These are phyloP conservation scores for Cenococcum geophilum DNA, from an alignment of 495 filamentous ascomycete genomes.

Conservation along the genomic window DNA sequence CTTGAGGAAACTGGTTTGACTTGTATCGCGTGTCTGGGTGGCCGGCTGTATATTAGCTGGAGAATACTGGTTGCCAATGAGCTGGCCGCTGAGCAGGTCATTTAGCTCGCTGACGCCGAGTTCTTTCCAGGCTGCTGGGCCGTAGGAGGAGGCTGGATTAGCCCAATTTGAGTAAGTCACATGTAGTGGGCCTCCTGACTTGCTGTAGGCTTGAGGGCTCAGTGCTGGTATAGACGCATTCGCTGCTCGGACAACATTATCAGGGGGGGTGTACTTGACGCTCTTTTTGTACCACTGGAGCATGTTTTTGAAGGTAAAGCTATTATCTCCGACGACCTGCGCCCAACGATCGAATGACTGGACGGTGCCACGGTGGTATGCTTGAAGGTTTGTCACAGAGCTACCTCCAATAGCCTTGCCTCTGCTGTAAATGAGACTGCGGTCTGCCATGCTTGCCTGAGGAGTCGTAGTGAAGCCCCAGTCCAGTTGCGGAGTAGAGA, in stretches of 20 bases:
- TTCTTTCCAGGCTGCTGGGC: background rate
- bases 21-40: background rate
- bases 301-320: background rate
- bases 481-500: background rate
- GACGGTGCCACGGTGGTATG: background rate
- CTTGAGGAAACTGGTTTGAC: background rate
- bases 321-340: background rate
- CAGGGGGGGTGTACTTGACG: background rate
- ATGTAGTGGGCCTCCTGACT: background rate
- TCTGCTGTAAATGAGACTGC: too few species aligned
- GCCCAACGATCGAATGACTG: background rate
- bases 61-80: background rate
- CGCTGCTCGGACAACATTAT: background rate
- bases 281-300: constrained; percentile 3
- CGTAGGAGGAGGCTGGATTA: background rate
- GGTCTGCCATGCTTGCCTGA: background rate
- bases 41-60: background rate
- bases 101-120: background rate
- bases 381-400: background rate
- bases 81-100: background rate
- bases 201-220: background rate
- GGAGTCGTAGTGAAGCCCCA: constrained; percentile 6
- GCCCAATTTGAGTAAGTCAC: background rate
- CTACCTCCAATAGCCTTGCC: too few species aligned
- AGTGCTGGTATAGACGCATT: background rate